phyloP scores from a whole-genome alignment of 345 rosid species.

The Boechera divaricarpa region DNA sequence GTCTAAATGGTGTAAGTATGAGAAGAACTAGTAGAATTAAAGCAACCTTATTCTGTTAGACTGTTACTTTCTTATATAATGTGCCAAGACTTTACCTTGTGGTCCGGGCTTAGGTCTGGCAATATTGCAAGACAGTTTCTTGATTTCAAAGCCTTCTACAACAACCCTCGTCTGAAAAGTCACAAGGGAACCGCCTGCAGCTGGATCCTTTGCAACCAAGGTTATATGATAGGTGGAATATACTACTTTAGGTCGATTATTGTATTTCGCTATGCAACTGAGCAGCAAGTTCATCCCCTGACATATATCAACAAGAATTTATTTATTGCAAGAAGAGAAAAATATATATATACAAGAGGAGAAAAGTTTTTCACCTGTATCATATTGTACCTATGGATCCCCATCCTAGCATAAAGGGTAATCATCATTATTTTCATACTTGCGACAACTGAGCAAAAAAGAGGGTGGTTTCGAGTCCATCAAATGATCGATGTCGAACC shows the following conservation, averaged over 20 bases:
- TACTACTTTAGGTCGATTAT: not conserved
- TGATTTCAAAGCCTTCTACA: not conserved
- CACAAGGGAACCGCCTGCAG: slow-evolving; percentile 19
- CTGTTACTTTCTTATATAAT: not conserved
- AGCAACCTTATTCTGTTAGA: no score
- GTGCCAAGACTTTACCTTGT: not conserved
- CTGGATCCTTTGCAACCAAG: slow-evolving; percentile 22
- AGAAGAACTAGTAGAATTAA: no score
- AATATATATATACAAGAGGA: not conserved
- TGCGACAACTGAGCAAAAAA: not conserved
- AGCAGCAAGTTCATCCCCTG: slow-evolving; percentile 16
- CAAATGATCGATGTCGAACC: not conserved
- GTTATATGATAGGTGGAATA: not conserved
- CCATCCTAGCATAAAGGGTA: not conserved
- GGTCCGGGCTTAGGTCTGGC: not conserved
- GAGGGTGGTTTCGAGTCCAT: not conserved
- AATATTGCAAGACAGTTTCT: not conserved
- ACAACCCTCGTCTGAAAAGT: not conserved
- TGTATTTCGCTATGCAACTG: not conserved
- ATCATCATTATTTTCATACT: not conserved
- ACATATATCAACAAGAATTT: not conserved
- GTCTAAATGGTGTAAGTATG: no score
- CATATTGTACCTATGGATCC: not conserved
- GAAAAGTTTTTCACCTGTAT: not conserved
- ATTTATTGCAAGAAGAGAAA: not conserved